Base-by-base conservation (phyloP, 2,329 filamentous ascomycete genomes). In the Elsinoe fawcettii region DNA sequence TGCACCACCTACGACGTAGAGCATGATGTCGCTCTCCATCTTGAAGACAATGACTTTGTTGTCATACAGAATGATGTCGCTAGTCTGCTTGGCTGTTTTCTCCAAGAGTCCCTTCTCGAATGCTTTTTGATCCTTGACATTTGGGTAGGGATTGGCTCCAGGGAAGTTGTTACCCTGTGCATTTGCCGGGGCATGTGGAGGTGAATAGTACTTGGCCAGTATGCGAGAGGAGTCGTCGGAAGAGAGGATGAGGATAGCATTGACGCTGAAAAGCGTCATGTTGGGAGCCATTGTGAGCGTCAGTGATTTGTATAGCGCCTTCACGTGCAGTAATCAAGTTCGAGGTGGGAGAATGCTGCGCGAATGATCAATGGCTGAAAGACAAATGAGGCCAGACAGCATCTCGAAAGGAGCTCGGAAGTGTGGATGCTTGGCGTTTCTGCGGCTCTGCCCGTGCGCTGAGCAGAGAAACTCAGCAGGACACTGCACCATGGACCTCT, bases 41-140 rank as follows among this genome's bases (percentile, higher is more conserved):
- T 99, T 99, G 80, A 96, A 99, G 55, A 97, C 86, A 57, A 97
- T 90, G 60, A 99, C 87, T 67, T 90, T 84, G 76, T 95, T 95
- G 75, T 99, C 93, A 75, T 96, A 97, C 57, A 99, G 83, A 65
- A 99, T 95, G 66, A 99, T 93, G 75, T 97, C 93, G 66, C 87
- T 90, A 12, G 84, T 91, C 76, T 95, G 90, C 79, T 97, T 99
- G 64, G 88, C 86, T 14, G 93, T 97, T 81, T 99, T 97, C 68
- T 96, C 86, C 60, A 96, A 77, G 37, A 99, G 81, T 5, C 91
- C 93, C 77, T 96, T 96, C 74, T 99, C 93, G 69, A 99, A 99
- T 1, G 88, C 82, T 73, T 95, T 96, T 75, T 99, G 93, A 66
- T 95, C 85, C 77, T 96, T 96, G 57, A 93, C 75, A 59, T 89